A percentile compares a stretch with the other conserved stretches of the same genome.
Evolutionary conservation across 306 rosid genomes (phyloP).

Genomic region (Gastrolobium bilobum): DNA sequence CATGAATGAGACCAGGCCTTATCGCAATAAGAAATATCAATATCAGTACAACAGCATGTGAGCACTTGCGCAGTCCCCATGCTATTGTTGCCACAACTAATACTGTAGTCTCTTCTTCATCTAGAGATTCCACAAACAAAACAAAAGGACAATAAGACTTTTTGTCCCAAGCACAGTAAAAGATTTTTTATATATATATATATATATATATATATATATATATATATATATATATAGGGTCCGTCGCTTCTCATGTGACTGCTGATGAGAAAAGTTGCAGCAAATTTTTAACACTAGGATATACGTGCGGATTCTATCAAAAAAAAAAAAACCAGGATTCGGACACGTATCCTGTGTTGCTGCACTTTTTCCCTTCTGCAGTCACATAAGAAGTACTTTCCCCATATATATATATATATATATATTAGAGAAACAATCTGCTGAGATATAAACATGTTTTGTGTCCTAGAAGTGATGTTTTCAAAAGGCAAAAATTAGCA

Average conservation of each 20-base stretch:
- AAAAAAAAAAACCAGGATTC: no score
- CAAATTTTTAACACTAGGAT: no score
- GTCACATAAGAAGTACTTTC: no score
- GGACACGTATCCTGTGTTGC: no score
- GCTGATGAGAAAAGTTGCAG: no score
- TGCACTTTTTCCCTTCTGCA: no score
- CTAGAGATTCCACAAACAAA: constrained; percentile 54
- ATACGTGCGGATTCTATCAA: no score
- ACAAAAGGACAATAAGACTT: constrained; percentile 41
- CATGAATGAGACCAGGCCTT: constrained; percentile 91
- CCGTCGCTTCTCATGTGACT: no score
- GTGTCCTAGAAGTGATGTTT: constrained; percentile 27
- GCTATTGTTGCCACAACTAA: constrained; percentile 84
- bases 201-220: no score
- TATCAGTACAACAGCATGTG: constrained; percentile 72
- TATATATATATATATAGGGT: no score
- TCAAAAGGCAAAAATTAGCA: constrained; percentile 28
- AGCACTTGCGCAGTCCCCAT: constrained; percentile 91
- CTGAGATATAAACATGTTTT: not conserved
- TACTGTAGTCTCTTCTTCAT: constrained; percentile 76
- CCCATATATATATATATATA: no score
- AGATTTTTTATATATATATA: not conserved
- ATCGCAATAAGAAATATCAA: constrained; percentile 85
- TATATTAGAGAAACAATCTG: not conserved
- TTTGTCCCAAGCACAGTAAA: constrained; percentile 34